These are phyloP conservation scores for Cyberlindnera mrakii DNA, from an alignment of 805 yeast species.

Conservation along the genomic window DNA sequence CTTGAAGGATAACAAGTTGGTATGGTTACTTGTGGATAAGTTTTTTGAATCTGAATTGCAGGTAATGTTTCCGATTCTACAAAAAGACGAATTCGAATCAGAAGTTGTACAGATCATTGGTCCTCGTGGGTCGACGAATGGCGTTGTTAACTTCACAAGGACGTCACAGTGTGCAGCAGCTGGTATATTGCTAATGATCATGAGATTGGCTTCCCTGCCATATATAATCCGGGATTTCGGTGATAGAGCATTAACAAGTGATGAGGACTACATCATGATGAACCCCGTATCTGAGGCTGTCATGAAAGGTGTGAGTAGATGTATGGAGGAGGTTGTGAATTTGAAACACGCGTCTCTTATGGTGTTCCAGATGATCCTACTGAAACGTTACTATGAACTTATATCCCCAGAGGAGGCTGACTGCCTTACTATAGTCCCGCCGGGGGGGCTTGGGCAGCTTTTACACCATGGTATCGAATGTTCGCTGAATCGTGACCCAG, in stretches of 20 bases:
- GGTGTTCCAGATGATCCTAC: constrained; percentile 16
- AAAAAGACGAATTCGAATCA: constrained; percentile 12
- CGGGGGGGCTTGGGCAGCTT: constrained; percentile 17
- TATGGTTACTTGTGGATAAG: constrained; percentile 21
- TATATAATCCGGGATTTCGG: constrained; percentile 17
- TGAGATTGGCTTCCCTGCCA: constrained; percentile 20
- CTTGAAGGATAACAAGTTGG: constrained; percentile 14
- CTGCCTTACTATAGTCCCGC: constrained; percentile 14
- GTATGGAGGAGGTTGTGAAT: constrained; percentile 11
- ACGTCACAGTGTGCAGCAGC: constrained; percentile 15
- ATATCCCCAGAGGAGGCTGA: constrained; percentile 22
- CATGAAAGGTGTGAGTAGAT: constrained; percentile 8
- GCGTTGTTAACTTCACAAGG: constrained; percentile 11
- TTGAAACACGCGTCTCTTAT: constrained; percentile 12
- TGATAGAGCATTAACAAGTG: constrained; percentile 1
- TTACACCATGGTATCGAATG: constrained; percentile 17
- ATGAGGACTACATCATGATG: constrained; percentile 15
- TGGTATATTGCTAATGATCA: constrained; percentile 16
- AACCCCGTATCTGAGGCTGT: constrained; percentile 11
- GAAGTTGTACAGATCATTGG: constrained; percentile 15
- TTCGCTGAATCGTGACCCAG: constrained; percentile 21
- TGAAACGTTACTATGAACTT: constrained; percentile 13
- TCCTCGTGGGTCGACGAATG: constrained; percentile 1
- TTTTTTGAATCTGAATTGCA: constrained; percentile 20
- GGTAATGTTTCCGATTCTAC: constrained; percentile 16